Base-by-base conservation (phyloP, 441 rosid species). In the Aquilaria agallochum region DNA sequence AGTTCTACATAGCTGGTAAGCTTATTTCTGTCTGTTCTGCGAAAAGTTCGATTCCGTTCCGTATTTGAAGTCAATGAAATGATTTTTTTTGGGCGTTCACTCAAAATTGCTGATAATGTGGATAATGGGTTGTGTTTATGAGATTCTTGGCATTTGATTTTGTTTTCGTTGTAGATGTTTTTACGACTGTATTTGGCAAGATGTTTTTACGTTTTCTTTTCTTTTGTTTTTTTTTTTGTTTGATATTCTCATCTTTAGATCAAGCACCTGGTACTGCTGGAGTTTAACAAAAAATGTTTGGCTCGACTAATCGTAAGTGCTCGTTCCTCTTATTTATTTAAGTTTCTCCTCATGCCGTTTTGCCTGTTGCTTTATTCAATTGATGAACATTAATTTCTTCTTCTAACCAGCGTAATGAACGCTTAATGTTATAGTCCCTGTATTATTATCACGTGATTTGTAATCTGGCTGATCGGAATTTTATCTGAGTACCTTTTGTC, bases 241-340 rank as follows among this genome's bases (percentile, higher is more conserved):
- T 67, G 36, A 15, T 49, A 15, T 66, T 50, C n/a, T 9, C 65
- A 68, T 71, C 53, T 72, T 61, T 48, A 53, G 63, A 57, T 56
- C 64, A 59, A 64, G 50, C 59, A 27, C 31, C 54, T 54, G 13
- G 14, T 57, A 55, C 67, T 61, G 14, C 48, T 62, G 32, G 71
- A 60, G 68, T 62, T 13, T 48, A 68, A 54, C 70, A 59, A 20
- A 86, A 61, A 73, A 85, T 90, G 96, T 90, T 87, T 27, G 87
- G 89, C 56, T 63, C 87, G 6, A 71, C 78, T 40, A 82, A 61
- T 56, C 76, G 96, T 87, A 70, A 78, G 92, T 67, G 58, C 5
- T 6, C 12, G 72, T 53, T 7, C 50, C 11, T 13, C 31, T 46
- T n/a, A 3, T 20, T 30, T 46, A 42, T 34, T 60, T 9, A 44